A percentile compares a stretch with the other conserved stretches of the same genome.
Conservation (phyloP, 164 flowering plant genomes). For the Nelumbo lutea region DNA sequence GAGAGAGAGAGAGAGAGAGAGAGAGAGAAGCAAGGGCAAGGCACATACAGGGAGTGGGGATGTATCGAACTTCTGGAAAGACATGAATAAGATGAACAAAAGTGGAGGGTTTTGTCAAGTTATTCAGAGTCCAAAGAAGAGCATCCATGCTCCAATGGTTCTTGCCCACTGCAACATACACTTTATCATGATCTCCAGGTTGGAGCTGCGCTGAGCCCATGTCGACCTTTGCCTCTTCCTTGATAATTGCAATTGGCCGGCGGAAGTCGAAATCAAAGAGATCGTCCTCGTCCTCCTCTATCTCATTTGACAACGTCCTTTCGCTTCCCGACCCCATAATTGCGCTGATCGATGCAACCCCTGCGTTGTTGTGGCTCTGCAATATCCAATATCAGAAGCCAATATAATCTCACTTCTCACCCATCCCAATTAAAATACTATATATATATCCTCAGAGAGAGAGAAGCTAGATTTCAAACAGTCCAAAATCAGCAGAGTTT, state of each 20-base stretch:
- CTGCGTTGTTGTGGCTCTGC: background rate
- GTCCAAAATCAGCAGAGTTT: no score
- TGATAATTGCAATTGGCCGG: background rate
- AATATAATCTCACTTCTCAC: background rate
- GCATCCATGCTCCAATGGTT: constrained; percentile 23
- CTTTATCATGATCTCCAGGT: background rate
- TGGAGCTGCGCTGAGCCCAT: background rate
- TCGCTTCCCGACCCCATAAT: no score
- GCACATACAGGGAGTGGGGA: constrained; percentile 4
- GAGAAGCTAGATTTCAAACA: no score
- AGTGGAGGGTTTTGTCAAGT: constrained; percentile 7
- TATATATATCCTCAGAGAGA: no score
- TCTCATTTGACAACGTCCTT: constrained; percentile 2
- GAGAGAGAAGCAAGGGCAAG: no score
- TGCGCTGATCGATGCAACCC: background rate
- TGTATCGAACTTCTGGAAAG: constrained; percentile 21
- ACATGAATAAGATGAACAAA: constrained; percentile 24
- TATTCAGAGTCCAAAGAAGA: constrained; percentile 20
- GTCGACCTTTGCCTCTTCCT: background rate
- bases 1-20: no score
- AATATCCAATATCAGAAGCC: background rate
- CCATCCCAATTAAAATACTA: background rate
- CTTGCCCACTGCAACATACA: constrained; percentile 23
- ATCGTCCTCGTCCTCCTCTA: constrained; percentile 14
- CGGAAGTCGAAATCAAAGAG: background rate